These are phyloP conservation scores for Eucalyptus rudis DNA, from an alignment of 345 rosid genomes.

Conservation along the genomic window DNA sequence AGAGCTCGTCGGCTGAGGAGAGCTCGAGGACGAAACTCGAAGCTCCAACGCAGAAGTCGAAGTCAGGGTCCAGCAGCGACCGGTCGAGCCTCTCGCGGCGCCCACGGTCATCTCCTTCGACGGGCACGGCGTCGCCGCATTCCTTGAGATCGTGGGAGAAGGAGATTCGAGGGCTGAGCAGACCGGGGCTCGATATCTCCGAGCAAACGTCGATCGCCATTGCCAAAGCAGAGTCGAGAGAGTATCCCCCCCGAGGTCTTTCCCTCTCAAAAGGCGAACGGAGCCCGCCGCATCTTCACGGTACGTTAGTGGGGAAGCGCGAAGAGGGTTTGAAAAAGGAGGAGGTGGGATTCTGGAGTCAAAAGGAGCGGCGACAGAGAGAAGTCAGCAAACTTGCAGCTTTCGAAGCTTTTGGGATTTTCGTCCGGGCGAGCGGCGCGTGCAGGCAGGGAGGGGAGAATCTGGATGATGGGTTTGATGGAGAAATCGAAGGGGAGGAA, in stretches of 20 bases:
- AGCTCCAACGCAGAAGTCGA: constrained; percentile 31
- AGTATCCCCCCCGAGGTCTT: neutral
- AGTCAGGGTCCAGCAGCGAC: constrained; percentile 27
- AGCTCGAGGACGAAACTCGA: constrained; percentile 28
- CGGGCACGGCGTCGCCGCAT: constrained; percentile 10
- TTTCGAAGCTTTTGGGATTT: constrained; percentile 11
- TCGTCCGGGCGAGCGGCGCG: neutral
- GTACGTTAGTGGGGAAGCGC: neutral
- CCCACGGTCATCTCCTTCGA: constrained; percentile 10
- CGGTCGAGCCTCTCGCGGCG: constrained; percentile 40
- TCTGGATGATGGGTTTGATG: neutral
- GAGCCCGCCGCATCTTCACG: neutral
- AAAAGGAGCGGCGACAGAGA: neutral
- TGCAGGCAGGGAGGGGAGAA: neutral
- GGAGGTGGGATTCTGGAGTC: neutral
- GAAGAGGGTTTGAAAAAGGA: constrained; percentile 12
- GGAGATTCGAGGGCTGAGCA: constrained; percentile 61
- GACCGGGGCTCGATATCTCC: constrained; percentile 42
- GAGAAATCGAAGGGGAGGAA: neutral
- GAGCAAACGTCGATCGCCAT: constrained; percentile 81
- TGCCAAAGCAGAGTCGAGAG: neutral
- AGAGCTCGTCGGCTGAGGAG: constrained; percentile 81
- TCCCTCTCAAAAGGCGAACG: neutral
- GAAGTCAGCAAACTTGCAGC: constrained; percentile 51
- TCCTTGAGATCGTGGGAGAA: constrained; percentile 58